A percentile compares a stretch with the other conserved stretches of the same genome.
These are phyloP conservation scores for Paraconiothyrium brasiliense DNA, from an alignment of 2,329 filamentous ascomycete genomes.

Conservation along the genomic window DNA sequence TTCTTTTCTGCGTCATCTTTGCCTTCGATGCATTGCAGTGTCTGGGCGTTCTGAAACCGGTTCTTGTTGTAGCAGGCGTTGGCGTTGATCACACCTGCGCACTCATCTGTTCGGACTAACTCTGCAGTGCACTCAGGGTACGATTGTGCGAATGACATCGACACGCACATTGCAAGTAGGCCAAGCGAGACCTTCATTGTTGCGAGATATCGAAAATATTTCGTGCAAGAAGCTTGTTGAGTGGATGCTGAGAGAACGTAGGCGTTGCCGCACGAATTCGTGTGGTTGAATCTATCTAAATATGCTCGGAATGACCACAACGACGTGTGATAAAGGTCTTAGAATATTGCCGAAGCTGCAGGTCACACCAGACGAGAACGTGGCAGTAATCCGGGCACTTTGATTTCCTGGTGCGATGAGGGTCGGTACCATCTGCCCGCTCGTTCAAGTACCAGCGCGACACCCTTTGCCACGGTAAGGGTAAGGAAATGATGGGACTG, in stretches of 20 bases:
- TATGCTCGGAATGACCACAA: conserved; percentile 15
- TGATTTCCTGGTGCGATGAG: conserved; percentile 6
- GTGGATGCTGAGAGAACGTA: background rate
- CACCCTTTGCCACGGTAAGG: background rate
- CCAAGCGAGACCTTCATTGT: conserved; percentile 29
- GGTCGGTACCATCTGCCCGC: conserved; percentile 24
- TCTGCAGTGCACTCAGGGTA: conserved; percentile 36
- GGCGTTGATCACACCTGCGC: conserved; percentile 42
- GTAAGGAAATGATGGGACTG: background rate
- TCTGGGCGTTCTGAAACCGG: conserved; percentile 32
- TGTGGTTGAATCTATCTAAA: conserved; percentile 13
- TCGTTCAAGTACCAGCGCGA: background rate
- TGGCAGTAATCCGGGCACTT: conserved; percentile 16
- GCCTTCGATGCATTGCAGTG: conserved; percentile 40
- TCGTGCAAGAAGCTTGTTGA: background rate
- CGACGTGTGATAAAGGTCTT: conserved; percentile 6
- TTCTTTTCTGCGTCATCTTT: conserved; percentile 30
- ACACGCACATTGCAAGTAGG: conserved; percentile 21
- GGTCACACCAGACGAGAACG: conserved; percentile 15
- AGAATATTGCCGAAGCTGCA: background rate
- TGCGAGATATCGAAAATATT: background rate
- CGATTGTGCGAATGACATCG: conserved; percentile 26
- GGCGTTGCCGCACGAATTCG: conserved; percentile 15
- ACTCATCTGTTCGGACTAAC: conserved; percentile 38
- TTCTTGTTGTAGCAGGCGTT: conserved; percentile 46